These are phyloP conservation scores for Xanthoceras sorbifolium DNA, from an alignment of 345 rosid species.

Conservation along the genomic window DNA sequence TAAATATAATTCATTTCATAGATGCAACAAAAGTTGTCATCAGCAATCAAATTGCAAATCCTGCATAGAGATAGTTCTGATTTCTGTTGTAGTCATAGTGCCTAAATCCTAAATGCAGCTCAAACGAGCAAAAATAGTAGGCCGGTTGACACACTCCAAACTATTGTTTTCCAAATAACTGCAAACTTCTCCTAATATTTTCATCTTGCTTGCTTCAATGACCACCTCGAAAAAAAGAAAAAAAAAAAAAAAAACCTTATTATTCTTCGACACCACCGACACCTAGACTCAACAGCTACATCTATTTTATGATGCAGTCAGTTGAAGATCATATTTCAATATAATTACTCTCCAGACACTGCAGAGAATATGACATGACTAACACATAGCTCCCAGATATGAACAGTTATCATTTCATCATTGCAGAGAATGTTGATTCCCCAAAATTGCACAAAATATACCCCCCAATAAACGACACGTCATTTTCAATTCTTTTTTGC, in stretches of 20 bases:
- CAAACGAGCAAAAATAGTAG: slow-evolving; percentile 14
- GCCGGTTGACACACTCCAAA: not conserved
- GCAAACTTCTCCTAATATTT: not conserved
- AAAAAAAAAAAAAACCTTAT: not conserved
- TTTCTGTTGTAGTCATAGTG: slow-evolving; percentile 1
- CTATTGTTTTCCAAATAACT: not conserved
- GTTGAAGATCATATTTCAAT: not conserved
- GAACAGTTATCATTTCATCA: not conserved
- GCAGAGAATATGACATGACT: not conserved
- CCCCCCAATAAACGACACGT: not conserved
- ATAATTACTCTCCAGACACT: not conserved
- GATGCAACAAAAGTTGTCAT: slow-evolving; percentile 21
- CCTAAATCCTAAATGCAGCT: not conserved
- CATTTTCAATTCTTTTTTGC: not conserved
- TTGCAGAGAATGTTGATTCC: not conserved
- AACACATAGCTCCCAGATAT: too few relatives aligned
- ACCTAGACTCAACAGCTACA: not conserved
- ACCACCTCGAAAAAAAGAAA: not conserved
- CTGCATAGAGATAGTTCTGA: not conserved
- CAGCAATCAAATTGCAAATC: not conserved
- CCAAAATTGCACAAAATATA: not conserved
- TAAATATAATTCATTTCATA: not conserved
- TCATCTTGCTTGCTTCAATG: not conserved
- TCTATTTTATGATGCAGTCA: not conserved
- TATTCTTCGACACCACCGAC: not conserved